These are phyloP conservation scores for Arthroderma sp. DNA, from an alignment of 2,329 filamentous ascomycete genomes.

Conservation along the genomic window DNA sequence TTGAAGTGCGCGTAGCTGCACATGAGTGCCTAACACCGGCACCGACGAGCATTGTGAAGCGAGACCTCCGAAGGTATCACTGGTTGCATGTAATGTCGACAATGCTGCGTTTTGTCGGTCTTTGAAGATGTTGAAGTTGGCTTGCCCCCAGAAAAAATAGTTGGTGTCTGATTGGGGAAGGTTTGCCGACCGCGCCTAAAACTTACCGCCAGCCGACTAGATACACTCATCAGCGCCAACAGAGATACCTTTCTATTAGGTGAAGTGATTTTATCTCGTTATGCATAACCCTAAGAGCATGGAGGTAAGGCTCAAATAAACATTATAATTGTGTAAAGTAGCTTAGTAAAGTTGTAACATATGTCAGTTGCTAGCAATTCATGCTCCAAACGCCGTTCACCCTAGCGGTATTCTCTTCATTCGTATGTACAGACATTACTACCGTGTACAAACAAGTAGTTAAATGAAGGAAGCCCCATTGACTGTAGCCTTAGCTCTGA, in stretches of 20 bases:
- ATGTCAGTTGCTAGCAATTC: neutral
- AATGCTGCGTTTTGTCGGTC: neutral
- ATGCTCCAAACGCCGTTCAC: neutral
- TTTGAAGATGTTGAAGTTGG: neutral
- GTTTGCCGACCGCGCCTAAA: neutral
- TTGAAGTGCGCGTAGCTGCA: conserved; percentile 31
- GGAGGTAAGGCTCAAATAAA: no score
- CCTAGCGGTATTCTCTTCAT: neutral
- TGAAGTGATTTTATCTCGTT: no score
- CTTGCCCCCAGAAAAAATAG: neutral
- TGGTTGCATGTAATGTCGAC: neutral
- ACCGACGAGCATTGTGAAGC: conserved; percentile 42
- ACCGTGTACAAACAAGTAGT: neutral
- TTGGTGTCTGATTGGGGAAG: neutral
- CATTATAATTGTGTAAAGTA: no score
- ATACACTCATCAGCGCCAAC: no score
- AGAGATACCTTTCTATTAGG: no score
- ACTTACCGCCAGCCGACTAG: neutral
- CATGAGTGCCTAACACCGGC: conserved; percentile 41
- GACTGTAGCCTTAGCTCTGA: neutral
- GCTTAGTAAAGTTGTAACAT: neutral
- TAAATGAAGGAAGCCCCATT: neutral
- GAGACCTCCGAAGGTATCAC: neutral
- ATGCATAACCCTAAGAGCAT: no score
- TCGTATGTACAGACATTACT: neutral